Evolutionary conservation across 345 rosid species (phyloP).

Genomic region (Moricandia arvensis): DNA sequence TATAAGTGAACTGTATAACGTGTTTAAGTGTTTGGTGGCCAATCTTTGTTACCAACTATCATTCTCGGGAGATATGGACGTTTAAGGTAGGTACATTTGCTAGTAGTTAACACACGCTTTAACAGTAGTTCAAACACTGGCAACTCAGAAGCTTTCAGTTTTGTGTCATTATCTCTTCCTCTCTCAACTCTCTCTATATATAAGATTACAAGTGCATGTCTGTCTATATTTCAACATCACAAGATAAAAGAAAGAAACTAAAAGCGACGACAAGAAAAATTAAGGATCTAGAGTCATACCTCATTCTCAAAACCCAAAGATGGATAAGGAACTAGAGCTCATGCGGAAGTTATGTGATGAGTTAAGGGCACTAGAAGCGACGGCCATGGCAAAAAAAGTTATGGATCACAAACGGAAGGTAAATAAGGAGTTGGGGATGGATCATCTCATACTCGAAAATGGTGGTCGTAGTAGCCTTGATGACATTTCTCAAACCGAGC

Average conservation of each 20-base stretch:
- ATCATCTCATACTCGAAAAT: neutral
- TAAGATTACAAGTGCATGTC: neutral
- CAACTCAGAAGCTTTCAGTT: neutral
- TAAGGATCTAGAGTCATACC: no score
- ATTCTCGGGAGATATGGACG: conserved; percentile 8
- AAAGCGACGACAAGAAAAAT: no score
- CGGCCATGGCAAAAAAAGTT: neutral
- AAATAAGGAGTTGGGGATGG: neutral
- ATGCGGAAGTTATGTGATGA: no score
- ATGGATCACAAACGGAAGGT: neutral
- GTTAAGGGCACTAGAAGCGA: neutral
- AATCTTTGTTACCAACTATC: conserved; percentile 10
- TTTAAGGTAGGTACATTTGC: neutral
- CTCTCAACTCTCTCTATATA: neutral
- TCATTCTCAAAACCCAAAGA: no score
- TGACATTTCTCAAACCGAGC: neutral
- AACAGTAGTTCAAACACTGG: neutral
- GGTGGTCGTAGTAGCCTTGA: neutral
- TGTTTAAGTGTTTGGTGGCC: conserved; percentile 10
- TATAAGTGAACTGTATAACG: conserved; percentile 3
- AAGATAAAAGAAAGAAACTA: neutral
- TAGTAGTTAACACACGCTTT: neutral
- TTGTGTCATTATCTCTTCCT: no score
- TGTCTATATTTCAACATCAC: neutral
- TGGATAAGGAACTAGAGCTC: no score